A percentile compares a stretch with the other conserved stretches of the same genome.
phyloP scores from a whole-genome alignment of 306 rosid genomes.

The Medicago arabica region DNA sequence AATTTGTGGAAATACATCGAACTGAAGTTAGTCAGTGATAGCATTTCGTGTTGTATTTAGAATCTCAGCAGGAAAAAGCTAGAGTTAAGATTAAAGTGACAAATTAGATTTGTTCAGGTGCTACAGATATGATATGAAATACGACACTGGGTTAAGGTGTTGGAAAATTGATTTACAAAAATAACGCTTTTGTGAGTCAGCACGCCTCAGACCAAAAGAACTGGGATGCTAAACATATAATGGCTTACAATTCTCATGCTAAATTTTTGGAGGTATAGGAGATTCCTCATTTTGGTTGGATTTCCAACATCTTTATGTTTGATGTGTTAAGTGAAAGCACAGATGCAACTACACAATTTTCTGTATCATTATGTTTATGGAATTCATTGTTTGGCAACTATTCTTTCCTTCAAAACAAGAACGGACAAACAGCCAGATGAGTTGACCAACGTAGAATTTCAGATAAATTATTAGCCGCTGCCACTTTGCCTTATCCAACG shows the following conservation, averaged over 20 bases:
- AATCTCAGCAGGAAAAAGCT: slow-evolving; percentile 21
- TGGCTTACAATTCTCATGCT: not conserved
- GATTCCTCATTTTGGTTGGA: slow-evolving; percentile 4
- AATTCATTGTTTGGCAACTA: not conserved
- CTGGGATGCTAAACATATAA: not conserved
- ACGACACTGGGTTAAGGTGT: not conserved
- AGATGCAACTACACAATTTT: not conserved
- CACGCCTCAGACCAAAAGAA: not conserved
- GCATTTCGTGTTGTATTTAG: slow-evolving; percentile 29
- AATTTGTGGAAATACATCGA: slow-evolving; percentile 37
- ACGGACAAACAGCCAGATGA: not conserved
- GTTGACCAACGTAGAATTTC: too few species aligned
- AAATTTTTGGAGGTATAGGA: slow-evolving; percentile 4
- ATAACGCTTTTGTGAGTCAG: not conserved
- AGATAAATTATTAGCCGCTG: not conserved
- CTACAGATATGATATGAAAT: not conserved
- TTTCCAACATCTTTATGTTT: not conserved
- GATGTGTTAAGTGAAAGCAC: not conserved
- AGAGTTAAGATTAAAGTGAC: slow-evolving; percentile 11
- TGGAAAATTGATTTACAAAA: slow-evolving; percentile 10
- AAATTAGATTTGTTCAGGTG: slow-evolving; percentile 1
- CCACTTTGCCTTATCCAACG: not conserved
- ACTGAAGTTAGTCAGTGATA: slow-evolving; percentile 38
- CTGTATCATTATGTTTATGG: not conserved
- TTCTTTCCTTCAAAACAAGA: not conserved